A percentile compares a stretch with the other conserved stretches of the same genome.
Conservation (phyloP, 306 rosid species). For the Vigna nakashimae region DNA sequence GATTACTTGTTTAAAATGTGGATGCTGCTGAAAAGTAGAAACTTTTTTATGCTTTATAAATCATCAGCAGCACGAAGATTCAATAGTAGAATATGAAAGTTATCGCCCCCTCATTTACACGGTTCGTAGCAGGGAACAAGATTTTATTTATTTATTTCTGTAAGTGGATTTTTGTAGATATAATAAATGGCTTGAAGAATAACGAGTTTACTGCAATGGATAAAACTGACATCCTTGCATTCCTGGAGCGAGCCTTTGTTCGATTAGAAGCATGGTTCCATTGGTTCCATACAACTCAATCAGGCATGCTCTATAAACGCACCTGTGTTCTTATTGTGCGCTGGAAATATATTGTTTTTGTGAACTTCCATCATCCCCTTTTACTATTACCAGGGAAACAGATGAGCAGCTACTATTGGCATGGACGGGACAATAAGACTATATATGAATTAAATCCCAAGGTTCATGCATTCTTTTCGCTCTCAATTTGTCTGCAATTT, state of each 20-base stretch:
- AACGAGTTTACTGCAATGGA: slow-evolving; percentile 67
- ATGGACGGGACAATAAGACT: slow-evolving; percentile 82
- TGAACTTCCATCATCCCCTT: slow-evolving; percentile 28
- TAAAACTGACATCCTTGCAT: slow-evolving; percentile 61
- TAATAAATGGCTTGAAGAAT: slow-evolving; percentile 68
- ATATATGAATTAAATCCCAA: slow-evolving; percentile 73
- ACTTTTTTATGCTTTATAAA: neutral
- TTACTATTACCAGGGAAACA: slow-evolving; percentile 61
- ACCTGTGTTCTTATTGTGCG: slow-evolving; percentile 8
- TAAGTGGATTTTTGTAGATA: slow-evolving; percentile 58
- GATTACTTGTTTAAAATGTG: slow-evolving; percentile 23
- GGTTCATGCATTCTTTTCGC: slow-evolving; percentile 52
- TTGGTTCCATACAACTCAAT: slow-evolving; percentile 88
- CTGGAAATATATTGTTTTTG: slow-evolving; percentile 29
- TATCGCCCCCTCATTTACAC: neutral
- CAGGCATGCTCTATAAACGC: slow-evolving; percentile 60
- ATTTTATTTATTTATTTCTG: neutral
- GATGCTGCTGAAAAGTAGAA: slow-evolving; percentile 15
- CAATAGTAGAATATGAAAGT: neutral
- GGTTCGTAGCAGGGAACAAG: neutral
- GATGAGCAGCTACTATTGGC: slow-evolving; percentile 88
- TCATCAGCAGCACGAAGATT: neutral
- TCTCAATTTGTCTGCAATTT: slow-evolving; percentile 3
- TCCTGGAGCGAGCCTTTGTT: slow-evolving; percentile 79
- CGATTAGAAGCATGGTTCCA: slow-evolving; percentile 97